Evolutionary conservation across 2,329 filamentous ascomycete genomes (phyloP), one percentile per base, ranked within the genome.

Genomic region (Aspergillus unguis): DNA sequence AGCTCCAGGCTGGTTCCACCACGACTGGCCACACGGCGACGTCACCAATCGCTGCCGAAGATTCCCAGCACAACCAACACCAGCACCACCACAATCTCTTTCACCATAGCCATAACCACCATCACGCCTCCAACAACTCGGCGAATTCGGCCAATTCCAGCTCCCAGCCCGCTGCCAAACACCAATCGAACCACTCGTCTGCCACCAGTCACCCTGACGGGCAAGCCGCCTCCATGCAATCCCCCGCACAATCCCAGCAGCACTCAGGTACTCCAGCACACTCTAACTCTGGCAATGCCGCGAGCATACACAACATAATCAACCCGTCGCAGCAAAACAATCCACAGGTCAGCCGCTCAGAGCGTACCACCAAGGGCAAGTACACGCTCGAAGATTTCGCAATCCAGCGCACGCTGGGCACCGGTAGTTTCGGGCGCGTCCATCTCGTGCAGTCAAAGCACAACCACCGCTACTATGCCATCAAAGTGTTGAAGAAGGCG

Each of bases 401-500:
- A 56, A 86, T 99, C 60, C 83, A 92, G 75, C 84, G 94, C 64
- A 99, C 94, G 35, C 80, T 99, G 58, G 94, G 94, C 47, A 99
- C 94, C 32, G 94, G 94, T 67, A 96, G 92, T 73, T 99, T 99
- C 74, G 94, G 94, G 42, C 84, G 94, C 62, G 94, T 99, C 41
- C 94, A 99, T 70, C 79, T 99, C 55, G 94, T 97, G 48, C 94
- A 97, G 76, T 96, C 92, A 60, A 94, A 92, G 74, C 94, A 99
- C 77, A 99, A 99, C 73, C 89, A 95, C 75, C 86, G 94, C 57
- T 99, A 92, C 79, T 99, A 99, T 75, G 94, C 94, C 42, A 87
- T 99, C 75, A 99, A 99, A 77, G 94, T 99, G 60, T 77, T 99
- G 74, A 99, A 99, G 74, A 99, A 99, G 81, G 86, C 86, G 44